Conservation (phyloP, 2,329 filamentous ascomycete genomes). For the Neofusicoccum laricinum region DNA sequence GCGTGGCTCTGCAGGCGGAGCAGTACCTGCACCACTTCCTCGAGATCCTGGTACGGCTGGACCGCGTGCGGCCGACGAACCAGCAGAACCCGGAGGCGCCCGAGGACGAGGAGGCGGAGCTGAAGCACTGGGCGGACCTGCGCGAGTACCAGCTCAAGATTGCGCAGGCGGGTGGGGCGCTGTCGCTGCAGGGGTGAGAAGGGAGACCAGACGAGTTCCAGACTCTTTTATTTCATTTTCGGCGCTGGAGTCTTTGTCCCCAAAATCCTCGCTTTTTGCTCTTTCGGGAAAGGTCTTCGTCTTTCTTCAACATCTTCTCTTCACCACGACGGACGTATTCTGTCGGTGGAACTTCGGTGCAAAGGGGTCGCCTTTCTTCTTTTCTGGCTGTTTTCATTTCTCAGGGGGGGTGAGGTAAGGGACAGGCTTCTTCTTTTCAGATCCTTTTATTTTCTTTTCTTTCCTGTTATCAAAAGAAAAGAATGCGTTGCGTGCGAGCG, state of each 20-base stretch:
- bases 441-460: neutral
- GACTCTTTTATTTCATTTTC: neutral
- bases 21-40: conserved; percentile 70
- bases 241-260: neutral
- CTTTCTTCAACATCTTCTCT: neutral
- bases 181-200: conserved; percentile 11
- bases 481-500: neutral
- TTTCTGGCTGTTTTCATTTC: neutral
- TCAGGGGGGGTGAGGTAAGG: neutral
- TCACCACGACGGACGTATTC: neutral
- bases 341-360: neutral
- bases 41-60: conserved; percentile 61
- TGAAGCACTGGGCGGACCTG: conserved; percentile 74
- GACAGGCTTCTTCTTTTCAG: neutral
- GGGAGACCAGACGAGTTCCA: neutral
- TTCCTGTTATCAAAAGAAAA: neutral
- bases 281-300: neutral
- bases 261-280: neutral
- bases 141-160: conserved; percentile 75
- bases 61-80: conserved; percentile 2
- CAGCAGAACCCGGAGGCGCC: conserved; percentile 22
- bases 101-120: conserved; percentile 69
- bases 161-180: conserved; percentile 57
- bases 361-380: neutral
- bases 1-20: conserved; percentile 59